Conservation (phyloP, 2,329 filamentous ascomycete species). For the Arthrobotrys iridis region DNA sequence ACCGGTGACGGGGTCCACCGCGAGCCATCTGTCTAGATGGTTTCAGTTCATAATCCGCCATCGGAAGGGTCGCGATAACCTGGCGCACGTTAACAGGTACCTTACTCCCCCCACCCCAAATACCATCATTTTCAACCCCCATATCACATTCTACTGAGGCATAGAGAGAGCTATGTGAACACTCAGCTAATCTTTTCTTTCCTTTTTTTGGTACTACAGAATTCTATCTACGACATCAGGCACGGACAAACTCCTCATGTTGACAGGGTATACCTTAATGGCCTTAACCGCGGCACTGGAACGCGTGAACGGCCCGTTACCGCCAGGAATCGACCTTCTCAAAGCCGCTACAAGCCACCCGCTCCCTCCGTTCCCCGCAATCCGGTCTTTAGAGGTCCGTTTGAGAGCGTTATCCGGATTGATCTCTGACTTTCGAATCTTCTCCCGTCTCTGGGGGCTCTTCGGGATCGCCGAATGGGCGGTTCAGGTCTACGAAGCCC, state of each 20-base stretch:
- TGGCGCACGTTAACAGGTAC: slow-evolving; percentile 52
- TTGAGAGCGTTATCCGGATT: slow-evolving; percentile 72
- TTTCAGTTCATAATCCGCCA: slow-evolving; percentile 45
- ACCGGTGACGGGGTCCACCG: too few relatives aligned
- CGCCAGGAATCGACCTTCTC: slow-evolving; percentile 66
- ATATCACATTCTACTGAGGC: too few relatives aligned
- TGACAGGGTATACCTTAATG: slow-evolving; percentile 74
- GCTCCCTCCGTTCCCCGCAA: slow-evolving; percentile 67
- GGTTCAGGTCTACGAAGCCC: slow-evolving; percentile 59
- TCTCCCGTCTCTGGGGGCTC: slow-evolving; percentile 79
- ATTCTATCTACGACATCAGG: slow-evolving; percentile 75
- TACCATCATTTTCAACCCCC: too few relatives aligned
- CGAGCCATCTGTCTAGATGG: slow-evolving; percentile 32
- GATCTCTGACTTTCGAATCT: slow-evolving; percentile 76
- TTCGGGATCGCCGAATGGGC: slow-evolving; percentile 78
- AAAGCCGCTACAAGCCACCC: slow-evolving; percentile 61
- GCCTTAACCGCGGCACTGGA: slow-evolving; percentile 67
- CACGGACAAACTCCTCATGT: slow-evolving; percentile 75
- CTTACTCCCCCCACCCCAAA: slow-evolving; percentile 50
- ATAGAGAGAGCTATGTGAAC: too few relatives aligned
- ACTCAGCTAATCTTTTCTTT: too few relatives aligned
- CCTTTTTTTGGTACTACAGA: too few relatives aligned
- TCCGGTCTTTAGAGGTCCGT: slow-evolving; percentile 63
- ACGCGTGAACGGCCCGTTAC: slow-evolving; percentile 69
- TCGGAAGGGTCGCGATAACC: slow-evolving; percentile 47